Conservation (phyloP, 371 early-diverging fungal species). For the Capillidium rhysosporum region DNA sequence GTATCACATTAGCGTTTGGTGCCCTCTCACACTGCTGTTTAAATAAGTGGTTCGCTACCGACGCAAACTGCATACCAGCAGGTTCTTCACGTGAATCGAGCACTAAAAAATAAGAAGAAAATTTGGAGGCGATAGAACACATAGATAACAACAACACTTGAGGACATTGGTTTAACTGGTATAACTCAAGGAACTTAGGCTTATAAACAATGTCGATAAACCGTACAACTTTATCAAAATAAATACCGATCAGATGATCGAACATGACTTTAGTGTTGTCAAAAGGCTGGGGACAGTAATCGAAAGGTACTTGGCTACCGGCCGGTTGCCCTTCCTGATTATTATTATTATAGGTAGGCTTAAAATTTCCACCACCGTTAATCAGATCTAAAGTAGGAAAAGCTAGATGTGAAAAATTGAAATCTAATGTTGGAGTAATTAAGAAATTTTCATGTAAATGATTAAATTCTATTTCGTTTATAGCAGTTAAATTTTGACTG, state of each 20-base stretch:
- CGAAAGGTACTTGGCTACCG: too few species aligned
- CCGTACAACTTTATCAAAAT: background rate
- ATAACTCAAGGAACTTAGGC: background rate
- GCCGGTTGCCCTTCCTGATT: too few species aligned
- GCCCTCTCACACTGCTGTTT: background rate
- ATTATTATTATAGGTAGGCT: too few species aligned
- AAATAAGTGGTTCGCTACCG: background rate
- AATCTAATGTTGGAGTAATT: too few species aligned
- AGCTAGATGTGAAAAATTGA: too few species aligned
- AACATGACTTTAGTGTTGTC: background rate
- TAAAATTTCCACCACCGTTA: too few species aligned
- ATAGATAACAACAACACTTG: background rate
- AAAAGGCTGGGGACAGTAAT: too few species aligned
- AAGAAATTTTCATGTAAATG: background rate
- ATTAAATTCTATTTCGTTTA: background rate
- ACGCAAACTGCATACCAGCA: conserved; percentile 2
- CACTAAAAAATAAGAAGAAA: background rate
- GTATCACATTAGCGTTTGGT: background rate
- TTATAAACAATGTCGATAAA: background rate
- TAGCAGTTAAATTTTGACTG: background rate
- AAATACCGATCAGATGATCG: background rate
- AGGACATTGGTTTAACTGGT: background rate
- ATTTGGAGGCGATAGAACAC: background rate
- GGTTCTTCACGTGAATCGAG: background rate
- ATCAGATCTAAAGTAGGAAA: too few species aligned